phyloP scores from a whole-genome alignment of 2,329 filamentous ascomycete genomes.

The Clonostachys rhizophaga region DNA sequence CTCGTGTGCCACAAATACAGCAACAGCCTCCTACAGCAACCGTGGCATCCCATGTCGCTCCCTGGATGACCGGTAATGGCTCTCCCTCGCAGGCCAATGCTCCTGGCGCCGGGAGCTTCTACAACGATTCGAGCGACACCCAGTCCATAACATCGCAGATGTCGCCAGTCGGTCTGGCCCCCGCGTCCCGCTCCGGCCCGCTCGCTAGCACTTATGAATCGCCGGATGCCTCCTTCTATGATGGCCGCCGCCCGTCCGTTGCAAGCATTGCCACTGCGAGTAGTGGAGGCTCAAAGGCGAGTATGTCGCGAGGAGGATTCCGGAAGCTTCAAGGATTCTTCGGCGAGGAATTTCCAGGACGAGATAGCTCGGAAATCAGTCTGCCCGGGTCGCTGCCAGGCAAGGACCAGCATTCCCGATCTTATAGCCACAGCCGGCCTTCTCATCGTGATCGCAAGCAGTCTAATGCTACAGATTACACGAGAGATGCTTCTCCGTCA shows the following conservation, averaged over 20 bases:
- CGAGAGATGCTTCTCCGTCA: slow-evolving; percentile 69
- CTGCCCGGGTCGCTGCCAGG: slow-evolving; percentile 40
- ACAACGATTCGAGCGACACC: slow-evolving; percentile 72
- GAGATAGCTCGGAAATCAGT: slow-evolving; percentile 69
- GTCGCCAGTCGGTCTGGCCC: slow-evolving; percentile 63
- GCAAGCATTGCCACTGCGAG: slow-evolving; percentile 79
- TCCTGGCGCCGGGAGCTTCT: slow-evolving; percentile 54
- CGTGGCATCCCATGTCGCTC: slow-evolving; percentile 43
- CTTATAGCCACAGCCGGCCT: slow-evolving; percentile 54
- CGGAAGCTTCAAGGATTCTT: slow-evolving; percentile 91
- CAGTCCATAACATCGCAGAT: slow-evolving; percentile 58
- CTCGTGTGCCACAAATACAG: slow-evolving; percentile 56
- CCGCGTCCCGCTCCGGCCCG: slow-evolving; percentile 17
- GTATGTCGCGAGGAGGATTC: slow-evolving; percentile 64
- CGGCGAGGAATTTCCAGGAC: slow-evolving; percentile 77
- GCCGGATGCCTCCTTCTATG: slow-evolving; percentile 59
- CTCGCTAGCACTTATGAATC: slow-evolving; percentile 24
- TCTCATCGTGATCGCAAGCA: slow-evolving; percentile 71
- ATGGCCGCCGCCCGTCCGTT: slow-evolving; percentile 80
- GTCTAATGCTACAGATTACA: slow-evolving; percentile 70
- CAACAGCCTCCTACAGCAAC: slow-evolving; percentile 43
- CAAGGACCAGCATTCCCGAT: slow-evolving; percentile 60
- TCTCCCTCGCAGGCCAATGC: slow-evolving; percentile 26
- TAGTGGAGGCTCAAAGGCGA: slow-evolving; percentile 76
- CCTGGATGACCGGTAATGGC: slow-evolving; percentile 48